Evolutionary conservation across 257 asterid species (phyloP).

Genomic region (Penstemon eatonii): DNA sequence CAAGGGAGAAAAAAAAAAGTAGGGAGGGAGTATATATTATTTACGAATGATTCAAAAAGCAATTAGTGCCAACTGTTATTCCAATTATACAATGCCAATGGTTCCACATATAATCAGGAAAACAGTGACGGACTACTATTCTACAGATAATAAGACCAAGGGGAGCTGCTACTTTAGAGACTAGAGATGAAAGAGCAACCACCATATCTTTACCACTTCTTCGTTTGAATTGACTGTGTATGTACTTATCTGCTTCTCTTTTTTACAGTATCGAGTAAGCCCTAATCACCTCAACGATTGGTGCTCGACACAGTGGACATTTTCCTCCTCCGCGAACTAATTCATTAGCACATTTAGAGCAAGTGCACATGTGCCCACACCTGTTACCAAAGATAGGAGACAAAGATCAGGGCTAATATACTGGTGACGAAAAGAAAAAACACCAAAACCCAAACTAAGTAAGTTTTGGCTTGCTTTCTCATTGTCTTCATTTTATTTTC

Average conservation of each 20-base stretch:
- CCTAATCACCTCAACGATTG: slow-evolving; percentile 91
- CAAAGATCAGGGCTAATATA: neutral
- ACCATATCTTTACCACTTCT: slow-evolving; percentile 21
- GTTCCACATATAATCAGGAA: slow-evolving; percentile 40
- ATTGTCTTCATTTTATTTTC: no score
- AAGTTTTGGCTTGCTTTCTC: no score
- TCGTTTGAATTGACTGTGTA: slow-evolving; percentile 13
- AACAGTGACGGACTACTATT: slow-evolving; percentile 33
- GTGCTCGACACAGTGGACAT: slow-evolving; percentile 94
- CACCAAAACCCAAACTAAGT: neutral
- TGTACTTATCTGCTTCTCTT: slow-evolving; percentile 25
- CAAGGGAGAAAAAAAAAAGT: no score
- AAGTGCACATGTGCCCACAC: slow-evolving; percentile 99
- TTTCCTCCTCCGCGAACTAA: slow-evolving; percentile 80
- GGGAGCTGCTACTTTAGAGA: neutral
- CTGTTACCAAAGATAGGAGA: slow-evolving; percentile 37
- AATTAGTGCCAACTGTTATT: slow-evolving; percentile 38
- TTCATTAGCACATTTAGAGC: slow-evolving; percentile 86
- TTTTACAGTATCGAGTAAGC: slow-evolving; percentile 87
- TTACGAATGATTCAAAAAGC: slow-evolving; percentile 48
- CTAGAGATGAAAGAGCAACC: slow-evolving; percentile 19
- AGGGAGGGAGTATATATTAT: slow-evolving; percentile 30
- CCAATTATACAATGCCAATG: slow-evolving; percentile 46
- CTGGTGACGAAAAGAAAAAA: neutral
- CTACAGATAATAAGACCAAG: slow-evolving; percentile 29